Conservation (phyloP, 805 yeast species). For the Vanderwaltozyma tropicalis region DNA sequence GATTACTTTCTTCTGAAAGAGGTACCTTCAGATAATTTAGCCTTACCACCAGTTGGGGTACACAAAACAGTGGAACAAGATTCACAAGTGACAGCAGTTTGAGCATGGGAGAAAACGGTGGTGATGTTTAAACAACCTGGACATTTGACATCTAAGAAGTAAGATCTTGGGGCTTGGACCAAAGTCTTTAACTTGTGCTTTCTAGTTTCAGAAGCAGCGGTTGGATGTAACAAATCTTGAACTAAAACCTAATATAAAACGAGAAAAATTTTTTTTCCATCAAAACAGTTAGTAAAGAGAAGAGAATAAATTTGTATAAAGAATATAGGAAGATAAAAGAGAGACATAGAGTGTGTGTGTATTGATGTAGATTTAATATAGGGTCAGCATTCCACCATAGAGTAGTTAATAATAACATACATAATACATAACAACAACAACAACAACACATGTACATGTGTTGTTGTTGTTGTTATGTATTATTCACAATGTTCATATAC, state of each 20-base stretch:
- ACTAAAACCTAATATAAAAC: conserved; percentile 66
- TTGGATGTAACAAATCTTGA: conserved; percentile 97
- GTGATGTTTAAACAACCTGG: conserved; percentile 99
- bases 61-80: conserved; percentile 96
- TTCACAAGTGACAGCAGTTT: conserved; percentile 99
- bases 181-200: conserved; percentile 96
- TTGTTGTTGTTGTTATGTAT: too few relatives aligned
- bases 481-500: too few relatives aligned
- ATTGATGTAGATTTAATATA: too few relatives aligned
- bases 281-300: background rate
- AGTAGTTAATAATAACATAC: too few relatives aligned
- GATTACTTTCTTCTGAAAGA: conserved; percentile 97
- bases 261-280: too few relatives aligned
- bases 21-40: conserved; percentile 98
- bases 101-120: conserved; percentile 99
- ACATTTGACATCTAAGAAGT: conserved; percentile 99
- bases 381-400: too few relatives aligned
- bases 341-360: too few relatives aligned
- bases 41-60: conserved; percentile 99
- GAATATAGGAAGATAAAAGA: too few relatives aligned
- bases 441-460: too few relatives aligned
- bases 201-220: conserved; percentile 91
- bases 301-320: background rate
- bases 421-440: too few relatives aligned
- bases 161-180: conserved; percentile 97